phyloP scores from a whole-genome alignment of 2,329 filamentous ascomycete species.

The Aspergillus caelatus region DNA sequence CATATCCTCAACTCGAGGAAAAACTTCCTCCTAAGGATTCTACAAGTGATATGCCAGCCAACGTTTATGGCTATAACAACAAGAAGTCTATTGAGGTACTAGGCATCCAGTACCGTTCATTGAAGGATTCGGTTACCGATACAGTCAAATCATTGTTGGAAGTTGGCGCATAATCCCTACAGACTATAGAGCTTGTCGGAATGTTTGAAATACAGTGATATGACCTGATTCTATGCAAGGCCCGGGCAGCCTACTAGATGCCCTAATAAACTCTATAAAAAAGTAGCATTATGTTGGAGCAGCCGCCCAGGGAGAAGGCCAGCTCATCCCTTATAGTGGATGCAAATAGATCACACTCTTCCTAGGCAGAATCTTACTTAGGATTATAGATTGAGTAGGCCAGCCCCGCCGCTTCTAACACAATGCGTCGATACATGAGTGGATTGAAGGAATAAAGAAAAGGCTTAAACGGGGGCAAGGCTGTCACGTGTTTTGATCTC shows the following conservation, averaged over 20 bases:
- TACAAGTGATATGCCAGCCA: constrained; percentile 31
- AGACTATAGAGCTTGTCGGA: background rate
- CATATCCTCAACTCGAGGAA: constrained; percentile 45
- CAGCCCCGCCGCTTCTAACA: background rate
- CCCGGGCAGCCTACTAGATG: background rate
- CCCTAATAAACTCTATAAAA: background rate
- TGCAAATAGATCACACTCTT: background rate
- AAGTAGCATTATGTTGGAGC: background rate
- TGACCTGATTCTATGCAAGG: background rate
- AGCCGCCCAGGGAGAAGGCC: background rate
- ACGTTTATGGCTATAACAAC: constrained; percentile 42
- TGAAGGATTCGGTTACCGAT: constrained; percentile 43
- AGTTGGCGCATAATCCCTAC: constrained; percentile 31
- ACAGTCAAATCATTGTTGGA: constrained; percentile 40
- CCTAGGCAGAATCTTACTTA: background rate
- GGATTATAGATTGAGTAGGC: background rate
- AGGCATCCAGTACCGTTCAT: constrained; percentile 43
- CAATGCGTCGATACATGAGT: background rate
- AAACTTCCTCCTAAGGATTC: constrained; percentile 43
- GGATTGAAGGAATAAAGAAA: background rate
- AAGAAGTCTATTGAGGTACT: constrained; percentile 44
- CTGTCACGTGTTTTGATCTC: background rate
- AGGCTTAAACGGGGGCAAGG: background rate
- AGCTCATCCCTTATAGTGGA: background rate
- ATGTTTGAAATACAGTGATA: background rate